phyloP scores from a whole-genome alignment of 2,329 filamentous ascomycete genomes.

The Cryphonectria carpinicola region DNA sequence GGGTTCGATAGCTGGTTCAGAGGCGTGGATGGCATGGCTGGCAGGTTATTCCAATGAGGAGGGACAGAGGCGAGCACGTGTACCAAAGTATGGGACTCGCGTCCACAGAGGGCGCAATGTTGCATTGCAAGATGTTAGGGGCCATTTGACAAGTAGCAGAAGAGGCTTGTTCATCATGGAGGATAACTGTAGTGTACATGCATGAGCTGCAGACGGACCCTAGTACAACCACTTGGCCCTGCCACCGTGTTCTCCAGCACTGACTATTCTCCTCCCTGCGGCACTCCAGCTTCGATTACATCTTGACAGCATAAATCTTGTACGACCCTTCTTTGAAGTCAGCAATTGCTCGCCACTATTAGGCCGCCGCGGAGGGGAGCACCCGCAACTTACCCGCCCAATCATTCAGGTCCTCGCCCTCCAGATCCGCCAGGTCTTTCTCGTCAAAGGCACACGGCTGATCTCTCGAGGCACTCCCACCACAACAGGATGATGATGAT shows the following conservation, averaged over 20 bases:
- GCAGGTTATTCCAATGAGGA: not conserved
- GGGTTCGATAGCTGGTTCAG: not conserved
- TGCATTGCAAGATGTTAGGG: not conserved
- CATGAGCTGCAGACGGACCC: not conserved
- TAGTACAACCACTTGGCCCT: too few relatives aligned
- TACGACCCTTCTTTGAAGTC: slow-evolving; percentile 45
- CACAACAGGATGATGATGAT: slow-evolving; percentile 19
- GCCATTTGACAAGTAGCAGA: not conserved
- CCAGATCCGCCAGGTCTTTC: slow-evolving; percentile 31
- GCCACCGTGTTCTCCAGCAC: not conserved
- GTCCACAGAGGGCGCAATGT: not conserved
- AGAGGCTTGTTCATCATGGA: not conserved
- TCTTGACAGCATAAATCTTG: slow-evolving; percentile 55
- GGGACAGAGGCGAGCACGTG: slow-evolving; percentile 9
- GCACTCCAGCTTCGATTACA: slow-evolving; percentile 22
- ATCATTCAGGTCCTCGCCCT: slow-evolving; percentile 50
- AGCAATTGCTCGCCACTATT: slow-evolving; percentile 10
- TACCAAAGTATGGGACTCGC: not conserved
- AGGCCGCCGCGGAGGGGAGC: not conserved
- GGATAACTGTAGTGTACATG: not conserved
- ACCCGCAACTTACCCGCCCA: slow-evolving; percentile 49
- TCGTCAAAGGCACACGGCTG: slow-evolving; percentile 30
- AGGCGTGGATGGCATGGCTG: not conserved
- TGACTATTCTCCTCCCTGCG: not conserved
- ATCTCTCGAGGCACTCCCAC: slow-evolving; percentile 24